Percentiles rank a stretch among this genome's conserved stretches.
These are phyloP conservation scores for Apocynum venetum DNA, from an alignment of 257 asterid genomes.

Conservation along the genomic window DNA sequence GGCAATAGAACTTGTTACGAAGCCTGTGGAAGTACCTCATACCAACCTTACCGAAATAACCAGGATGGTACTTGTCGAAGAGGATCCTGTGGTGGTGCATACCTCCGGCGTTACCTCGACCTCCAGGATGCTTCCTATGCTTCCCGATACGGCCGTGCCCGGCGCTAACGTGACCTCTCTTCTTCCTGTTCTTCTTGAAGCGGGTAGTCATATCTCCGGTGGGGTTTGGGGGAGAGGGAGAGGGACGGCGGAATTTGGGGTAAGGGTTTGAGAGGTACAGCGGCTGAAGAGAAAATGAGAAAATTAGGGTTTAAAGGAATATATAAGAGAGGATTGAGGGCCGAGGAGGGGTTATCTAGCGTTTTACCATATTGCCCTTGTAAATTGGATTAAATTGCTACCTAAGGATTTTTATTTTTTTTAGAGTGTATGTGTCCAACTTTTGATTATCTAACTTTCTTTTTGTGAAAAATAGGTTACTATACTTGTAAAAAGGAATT, in stretches of 20 bases:
- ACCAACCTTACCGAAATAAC: conserved; percentile 73
- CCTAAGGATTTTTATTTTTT: neutral
- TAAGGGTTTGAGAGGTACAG: conserved; percentile 15
- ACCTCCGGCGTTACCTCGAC: conserved; percentile 78
- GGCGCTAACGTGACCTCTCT: conserved; percentile 82
- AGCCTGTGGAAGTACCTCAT: conserved; percentile 34
- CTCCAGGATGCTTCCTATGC: conserved; percentile 80
- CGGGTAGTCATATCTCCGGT: conserved; percentile 49
- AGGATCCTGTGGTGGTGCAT: conserved; percentile 84
- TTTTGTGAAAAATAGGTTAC: too few species aligned
- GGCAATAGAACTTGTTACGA: conserved; percentile 13
- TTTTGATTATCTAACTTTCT: too few species aligned
- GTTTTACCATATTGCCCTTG: neutral
- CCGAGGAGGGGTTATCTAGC: neutral
- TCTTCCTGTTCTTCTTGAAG: conserved; percentile 73
- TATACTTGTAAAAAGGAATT: too few species aligned
- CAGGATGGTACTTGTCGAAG: conserved; percentile 74
- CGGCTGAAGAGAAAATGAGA: neutral
- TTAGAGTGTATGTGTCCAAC: too few species aligned
- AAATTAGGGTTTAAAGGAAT: neutral
- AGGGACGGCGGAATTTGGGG: neutral
- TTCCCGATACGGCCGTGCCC: conserved; percentile 77
- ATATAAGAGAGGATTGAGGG: neutral
- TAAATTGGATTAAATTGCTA: neutral
- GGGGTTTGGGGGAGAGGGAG: neutral